Base-by-base conservation (phyloP, 2,329 filamentous ascomycete species). In the Fusarium nygamai region DNA sequence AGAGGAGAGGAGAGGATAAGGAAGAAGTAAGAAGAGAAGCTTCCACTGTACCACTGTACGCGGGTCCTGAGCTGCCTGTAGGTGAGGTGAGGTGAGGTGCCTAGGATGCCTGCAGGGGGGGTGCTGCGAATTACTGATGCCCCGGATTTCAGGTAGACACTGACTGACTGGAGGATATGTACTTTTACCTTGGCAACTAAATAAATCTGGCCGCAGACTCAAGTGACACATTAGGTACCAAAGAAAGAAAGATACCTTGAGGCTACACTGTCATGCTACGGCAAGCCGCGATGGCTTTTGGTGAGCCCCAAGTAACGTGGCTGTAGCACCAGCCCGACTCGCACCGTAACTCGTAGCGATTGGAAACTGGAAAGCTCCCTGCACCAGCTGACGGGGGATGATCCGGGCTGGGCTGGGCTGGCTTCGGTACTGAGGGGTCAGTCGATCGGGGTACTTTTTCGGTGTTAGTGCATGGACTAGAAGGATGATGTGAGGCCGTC, bases 351-450 rank as follows among this genome's bases (percentile, higher is more conserved):
- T 60, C 34, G 41, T 56, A 38, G 46, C 39, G 34, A 43, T 58
- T 47, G 63, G 63, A 46, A 56, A 53, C 39, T 71, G 61, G 69
- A 73, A 68, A 65, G 53, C 69, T 73, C 58, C 69, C 61, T 69
- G 65, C 70, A 64, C 75, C 73, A 77, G 75, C 67, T 77, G 75
- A 77, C 71, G 75, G 71, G 62, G 75, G 61, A 70, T 70, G 67
- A 54, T 44, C 67, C 61, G 61, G 65, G 65, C 65, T 69, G 48
- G 64, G 71, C 68, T 70, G 71, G 72, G 67, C 64, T 76, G 70
- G 67, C 74, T 74, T 77, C 62, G 72, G 75, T 69, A 68, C 71
- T 73, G 72, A 69, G 73, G 67, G 73, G 66, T 61, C 60, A 63
- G 73, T 74, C 73, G 70, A 74, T 75, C 73, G 47, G 60, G 57